A percentile compares a stretch with the other conserved stretches of the same genome.
phyloP scores from a whole-genome alignment of 768 basidiomycete genomes.

The Calocera cornea region DNA sequence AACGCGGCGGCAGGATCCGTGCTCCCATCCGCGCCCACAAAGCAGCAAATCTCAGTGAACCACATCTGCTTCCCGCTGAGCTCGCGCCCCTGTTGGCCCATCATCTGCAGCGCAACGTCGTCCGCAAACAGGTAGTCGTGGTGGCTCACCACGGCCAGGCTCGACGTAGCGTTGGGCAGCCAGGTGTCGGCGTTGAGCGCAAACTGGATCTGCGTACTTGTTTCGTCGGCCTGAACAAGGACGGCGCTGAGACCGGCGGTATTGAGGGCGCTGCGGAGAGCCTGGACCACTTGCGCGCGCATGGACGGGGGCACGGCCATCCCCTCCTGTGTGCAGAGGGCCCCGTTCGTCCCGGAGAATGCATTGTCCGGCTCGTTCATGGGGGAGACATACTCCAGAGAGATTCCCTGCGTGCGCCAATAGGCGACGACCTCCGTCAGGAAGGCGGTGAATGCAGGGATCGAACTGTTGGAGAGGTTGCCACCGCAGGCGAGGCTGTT shows the following conservation, averaged over 20 bases:
- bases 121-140: conserved; percentile 37
- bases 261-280: conserved; percentile 26
- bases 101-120: conserved; percentile 19
- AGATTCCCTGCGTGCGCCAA: conserved; percentile 28
- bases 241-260: conserved; percentile 23
- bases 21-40: conserved; percentile 11
- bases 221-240: conserved; percentile 34
- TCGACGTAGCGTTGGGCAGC: conserved; percentile 12
- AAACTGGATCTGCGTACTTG: conserved; percentile 20
- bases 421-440: conserved; percentile 32
- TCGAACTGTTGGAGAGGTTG: conserved; percentile 17
- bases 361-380: conserved; percentile 33
- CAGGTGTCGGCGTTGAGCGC: conserved; percentile 15
- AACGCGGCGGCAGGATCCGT: conserved; percentile 14
- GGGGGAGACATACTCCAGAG: conserved; percentile 31
- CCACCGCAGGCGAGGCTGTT: conserved; percentile 16
- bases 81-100: conserved; percentile 12
- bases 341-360: conserved; percentile 20
- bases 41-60: conserved; percentile 22
- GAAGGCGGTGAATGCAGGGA: conserved; percentile 31
- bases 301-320: conserved; percentile 32
- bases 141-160: conserved; percentile 31
- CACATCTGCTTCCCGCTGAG: conserved; percentile 16
- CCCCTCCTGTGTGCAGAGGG: conserved; percentile 34
- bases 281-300: conserved; percentile 32